These are phyloP conservation scores for Penicillium coprophilum DNA, from an alignment of 495 filamentous ascomycete species.

Conservation along the genomic window DNA sequence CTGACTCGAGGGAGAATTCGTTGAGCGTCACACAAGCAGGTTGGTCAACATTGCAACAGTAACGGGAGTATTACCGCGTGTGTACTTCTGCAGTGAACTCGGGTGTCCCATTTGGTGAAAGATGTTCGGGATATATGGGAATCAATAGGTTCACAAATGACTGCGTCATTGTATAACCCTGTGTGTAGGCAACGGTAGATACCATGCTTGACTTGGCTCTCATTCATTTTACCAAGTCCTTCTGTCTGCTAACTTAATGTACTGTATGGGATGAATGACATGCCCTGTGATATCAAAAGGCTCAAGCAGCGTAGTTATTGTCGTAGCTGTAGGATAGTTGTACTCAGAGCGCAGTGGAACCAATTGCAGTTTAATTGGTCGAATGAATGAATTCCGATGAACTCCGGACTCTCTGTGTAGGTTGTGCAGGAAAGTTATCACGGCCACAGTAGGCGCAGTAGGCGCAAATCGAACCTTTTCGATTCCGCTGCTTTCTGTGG, in stretches of 20 bases:
- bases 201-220: background rate
- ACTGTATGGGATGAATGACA: background rate
- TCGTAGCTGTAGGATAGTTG: background rate
- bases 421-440: background rate
- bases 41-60: constrained; percentile 27
- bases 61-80: constrained; percentile 13
- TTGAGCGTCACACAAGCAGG: constrained; percentile 19
- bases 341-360: background rate
- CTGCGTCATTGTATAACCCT: constrained; percentile 6
- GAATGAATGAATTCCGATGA: background rate
- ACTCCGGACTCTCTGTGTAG: constrained; percentile 1
- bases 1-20: constrained; percentile 14
- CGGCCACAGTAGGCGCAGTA: background rate
- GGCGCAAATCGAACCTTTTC: background rate
- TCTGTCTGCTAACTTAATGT: background rate
- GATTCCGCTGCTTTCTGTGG: background rate
- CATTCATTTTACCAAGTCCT: background rate
- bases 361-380: background rate
- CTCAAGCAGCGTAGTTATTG: background rate
- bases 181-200: background rate
- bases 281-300: background rate
- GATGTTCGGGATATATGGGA: background rate
- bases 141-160: background rate
- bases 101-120: background rate
- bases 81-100: constrained; percentile 2